Percentiles rank a stretch among this genome's conserved stretches.
These are phyloP conservation scores for Cytospora mali DNA, from an alignment of 2,329 filamentous ascomycete genomes.

Conservation along the genomic window DNA sequence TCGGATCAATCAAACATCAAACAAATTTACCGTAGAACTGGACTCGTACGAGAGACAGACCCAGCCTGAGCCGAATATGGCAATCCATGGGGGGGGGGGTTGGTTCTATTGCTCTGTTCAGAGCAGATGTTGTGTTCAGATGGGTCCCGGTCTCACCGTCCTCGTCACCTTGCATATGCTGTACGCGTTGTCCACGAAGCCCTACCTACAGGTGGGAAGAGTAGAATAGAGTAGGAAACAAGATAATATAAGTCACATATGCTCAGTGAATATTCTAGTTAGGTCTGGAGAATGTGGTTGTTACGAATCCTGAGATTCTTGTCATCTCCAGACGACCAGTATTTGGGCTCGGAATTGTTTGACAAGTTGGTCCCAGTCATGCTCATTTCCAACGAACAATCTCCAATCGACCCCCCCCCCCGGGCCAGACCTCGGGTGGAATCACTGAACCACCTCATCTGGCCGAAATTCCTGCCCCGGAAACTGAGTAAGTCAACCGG, in stretches of 20 bases:
- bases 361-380: not conserved
- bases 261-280: too few relatives aligned
- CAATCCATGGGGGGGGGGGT: too few relatives aligned
- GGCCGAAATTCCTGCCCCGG: not conserved
- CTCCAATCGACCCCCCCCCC: not conserved
- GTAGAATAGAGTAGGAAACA: too few relatives aligned
- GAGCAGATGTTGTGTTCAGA: not conserved
- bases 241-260: not conserved
- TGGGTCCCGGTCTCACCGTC: not conserved
- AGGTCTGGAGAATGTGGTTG: too few relatives aligned
- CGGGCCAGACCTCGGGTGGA: not conserved
- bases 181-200: not conserved
- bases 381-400: not conserved
- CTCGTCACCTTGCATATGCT: not conserved
- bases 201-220: not conserved
- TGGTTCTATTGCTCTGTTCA: not conserved
- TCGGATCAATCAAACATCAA: too few relatives aligned
- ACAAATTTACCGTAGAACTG: not conserved
- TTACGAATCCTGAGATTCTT: too few relatives aligned
- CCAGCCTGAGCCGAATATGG: not conserved
- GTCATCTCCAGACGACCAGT: not conserved
- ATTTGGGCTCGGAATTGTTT: not conserved
- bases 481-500: not conserved
- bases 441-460: not conserved
- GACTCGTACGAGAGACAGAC: not conserved